Percentiles rank a stretch among this genome's conserved stretches.
Conservation (phyloP, 352 stramenopile species). For the Phytophthora uliginosa region DNA sequence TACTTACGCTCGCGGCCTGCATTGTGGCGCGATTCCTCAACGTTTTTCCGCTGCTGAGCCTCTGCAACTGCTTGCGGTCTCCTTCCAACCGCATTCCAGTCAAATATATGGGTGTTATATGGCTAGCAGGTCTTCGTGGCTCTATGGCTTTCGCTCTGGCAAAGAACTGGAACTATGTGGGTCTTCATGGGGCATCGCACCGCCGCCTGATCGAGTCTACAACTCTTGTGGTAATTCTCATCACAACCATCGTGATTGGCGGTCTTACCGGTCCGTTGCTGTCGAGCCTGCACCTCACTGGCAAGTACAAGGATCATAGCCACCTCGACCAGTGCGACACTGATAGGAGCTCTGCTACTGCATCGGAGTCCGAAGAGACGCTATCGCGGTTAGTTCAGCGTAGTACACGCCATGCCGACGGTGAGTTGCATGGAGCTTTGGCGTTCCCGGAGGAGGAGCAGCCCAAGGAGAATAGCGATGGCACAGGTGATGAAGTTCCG, state of each 20-base stretch:
- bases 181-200: slow-evolving; percentile 71
- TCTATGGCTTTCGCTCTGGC: slow-evolving; percentile 95
- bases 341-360: slow-evolving; percentile 46
- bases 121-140: slow-evolving; percentile 94
- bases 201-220: slow-evolving; percentile 88
- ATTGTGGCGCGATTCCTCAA: slow-evolving; percentile 81
- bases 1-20: slow-evolving; percentile 78
- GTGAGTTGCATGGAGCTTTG: slow-evolving; percentile 36
- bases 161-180: slow-evolving; percentile 89
- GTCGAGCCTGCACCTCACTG: slow-evolving; percentile 52
- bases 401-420: slow-evolving; percentile 62
- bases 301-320: slow-evolving; percentile 48
- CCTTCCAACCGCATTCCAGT: slow-evolving; percentile 65
- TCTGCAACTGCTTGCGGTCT: slow-evolving; percentile 79
- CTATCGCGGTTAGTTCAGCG: slow-evolving; percentile 40
- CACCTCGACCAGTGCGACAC: slow-evolving; percentile 49
- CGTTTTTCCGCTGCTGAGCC: slow-evolving; percentile 77
- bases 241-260: slow-evolving; percentile 87
- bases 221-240: slow-evolving; percentile 89
- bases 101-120: slow-evolving; percentile 90
- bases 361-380: slow-evolving; percentile 41
- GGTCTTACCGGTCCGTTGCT: slow-evolving; percentile 82
- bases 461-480: slow-evolving; percentile 32
- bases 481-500: slow-evolving; percentile 42
- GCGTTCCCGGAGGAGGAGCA: slow-evolving; percentile 45